These are phyloP conservation scores for Lolium multiflorum DNA, from an alignment of 176 grass and related monocot genomes.

Conservation along the genomic window DNA sequence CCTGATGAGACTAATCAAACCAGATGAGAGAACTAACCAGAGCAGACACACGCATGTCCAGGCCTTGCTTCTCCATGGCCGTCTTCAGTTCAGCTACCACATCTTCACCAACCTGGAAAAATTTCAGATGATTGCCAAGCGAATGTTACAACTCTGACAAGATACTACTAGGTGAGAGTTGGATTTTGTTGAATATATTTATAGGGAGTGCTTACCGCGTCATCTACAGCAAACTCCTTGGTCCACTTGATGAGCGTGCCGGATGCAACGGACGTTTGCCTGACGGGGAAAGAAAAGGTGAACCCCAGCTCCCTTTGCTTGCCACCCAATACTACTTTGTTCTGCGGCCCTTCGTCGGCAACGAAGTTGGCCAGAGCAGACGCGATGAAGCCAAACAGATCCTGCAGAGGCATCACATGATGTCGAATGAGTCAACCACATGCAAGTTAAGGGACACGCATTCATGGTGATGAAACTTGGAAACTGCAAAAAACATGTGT, in stretches of 20 bases:
- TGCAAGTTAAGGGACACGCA: too few species aligned
- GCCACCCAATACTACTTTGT: not conserved
- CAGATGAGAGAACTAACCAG: slow-evolving; percentile 56
- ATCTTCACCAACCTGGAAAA: slow-evolving; percentile 68
- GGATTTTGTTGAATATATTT: not conserved
- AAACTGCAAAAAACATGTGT: too few species aligned
- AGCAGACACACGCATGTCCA: slow-evolving; percentile 71
- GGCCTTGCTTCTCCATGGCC: slow-evolving; percentile 67
- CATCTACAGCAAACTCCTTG: slow-evolving; percentile 76
- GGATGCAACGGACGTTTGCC: slow-evolving; percentile 73
- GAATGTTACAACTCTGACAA: not conserved
- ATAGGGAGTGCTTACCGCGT: slow-evolving; percentile 32
- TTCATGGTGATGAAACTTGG: too few species aligned
- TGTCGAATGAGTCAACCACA: too few species aligned
- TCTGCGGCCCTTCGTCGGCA: slow-evolving; percentile 21
- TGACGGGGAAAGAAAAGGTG: slow-evolving; percentile 90
- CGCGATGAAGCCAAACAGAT: slow-evolving; percentile 84
- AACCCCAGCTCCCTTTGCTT: slow-evolving; percentile 81
- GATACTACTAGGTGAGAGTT: not conserved
- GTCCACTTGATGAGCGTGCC: slow-evolving; percentile 96
- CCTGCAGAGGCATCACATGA: slow-evolving; percentile 41
- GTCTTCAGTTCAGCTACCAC: slow-evolving; percentile 69
- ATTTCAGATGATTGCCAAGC: slow-evolving; percentile 13
- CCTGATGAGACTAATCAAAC: not conserved
- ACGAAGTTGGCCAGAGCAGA: slow-evolving; percentile 55